Conservation (phyloP, 306 rosid genomes). For the Dalbergia cultrata region DNA sequence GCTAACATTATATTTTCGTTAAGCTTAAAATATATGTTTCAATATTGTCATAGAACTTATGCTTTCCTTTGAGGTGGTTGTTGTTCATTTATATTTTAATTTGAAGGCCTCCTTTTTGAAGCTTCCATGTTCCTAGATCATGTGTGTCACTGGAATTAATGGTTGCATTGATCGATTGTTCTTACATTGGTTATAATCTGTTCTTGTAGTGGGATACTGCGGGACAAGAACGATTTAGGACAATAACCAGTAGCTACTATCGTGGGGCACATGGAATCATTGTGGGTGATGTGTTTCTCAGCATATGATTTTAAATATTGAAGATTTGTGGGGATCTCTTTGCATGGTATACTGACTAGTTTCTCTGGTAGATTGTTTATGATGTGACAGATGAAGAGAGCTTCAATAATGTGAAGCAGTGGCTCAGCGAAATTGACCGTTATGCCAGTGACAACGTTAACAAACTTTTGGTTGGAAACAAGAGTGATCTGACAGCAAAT, state of each 20-base stretch:
- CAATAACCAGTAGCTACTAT: slow-evolving; percentile 70
- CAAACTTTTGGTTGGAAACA: slow-evolving; percentile 71
- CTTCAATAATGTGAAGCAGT: slow-evolving; percentile 69
- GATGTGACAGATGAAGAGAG: slow-evolving; percentile 68
- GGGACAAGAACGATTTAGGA: slow-evolving; percentile 68
- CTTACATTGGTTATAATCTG: slow-evolving; percentile 38
- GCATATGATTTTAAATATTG: neutral
- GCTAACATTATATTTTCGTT: slow-evolving; percentile 20
- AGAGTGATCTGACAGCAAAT: slow-evolving; percentile 64
- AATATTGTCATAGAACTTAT: neutral
- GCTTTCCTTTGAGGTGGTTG: slow-evolving; percentile 10
- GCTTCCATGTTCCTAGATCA: slow-evolving; percentile 11
- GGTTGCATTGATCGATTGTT: slow-evolving; percentile 29
- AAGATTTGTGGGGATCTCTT: slow-evolving; percentile 23
- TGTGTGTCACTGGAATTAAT: slow-evolving; percentile 9
- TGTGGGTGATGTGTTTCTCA: slow-evolving; percentile 52
- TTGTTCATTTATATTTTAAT: slow-evolving; percentile 16
- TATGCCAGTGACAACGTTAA: slow-evolving; percentile 68
- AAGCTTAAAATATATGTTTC: slow-evolving; percentile 30
- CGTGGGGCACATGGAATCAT: slow-evolving; percentile 72
- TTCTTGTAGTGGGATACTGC: slow-evolving; percentile 69
- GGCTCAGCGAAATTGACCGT: slow-evolving; percentile 72
- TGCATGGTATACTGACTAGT: slow-evolving; percentile 31
- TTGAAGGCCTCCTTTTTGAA: slow-evolving; percentile 10
- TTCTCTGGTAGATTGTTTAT: slow-evolving; percentile 60